Evolutionary conservation across 176 grass and related monocot genomes (phyloP), one percentile per base, ranked within the genome.

Genomic region (Pontederia paniculata): DNA sequence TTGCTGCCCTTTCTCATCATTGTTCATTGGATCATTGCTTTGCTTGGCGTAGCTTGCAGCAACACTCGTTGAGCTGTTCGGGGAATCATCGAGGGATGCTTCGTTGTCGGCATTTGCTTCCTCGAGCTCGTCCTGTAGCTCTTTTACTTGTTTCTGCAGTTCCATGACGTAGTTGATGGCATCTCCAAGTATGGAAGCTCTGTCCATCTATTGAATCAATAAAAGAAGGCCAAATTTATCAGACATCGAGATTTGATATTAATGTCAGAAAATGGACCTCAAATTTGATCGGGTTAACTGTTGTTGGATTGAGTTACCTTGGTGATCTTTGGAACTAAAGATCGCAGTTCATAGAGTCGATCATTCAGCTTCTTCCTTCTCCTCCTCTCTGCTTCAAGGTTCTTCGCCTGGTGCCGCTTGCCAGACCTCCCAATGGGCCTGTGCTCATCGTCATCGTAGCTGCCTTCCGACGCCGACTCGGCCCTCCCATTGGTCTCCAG

Each of bases 301-400:
- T 0, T 15, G 49, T n/a, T n/a, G n/a, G n/a, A n/a, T n/a, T n/a
- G n/a, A n/a, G n/a, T n/a, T 44, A 89, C 91, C 91, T 97, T 97
- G 44, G 82, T 90, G 68, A 97, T 97, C 76, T 97, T 97, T 15
- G 91, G 86, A 42, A 97, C 91, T 54, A 97, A 81, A 10, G 91
- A 81, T 13, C 91, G 50, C 14, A 97, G 77, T 54, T 43, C 77
- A 66, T 84, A 89, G 10, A 97, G 91, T 18, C 83, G 47, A 8
- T 72, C 74, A 43, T 89, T 86, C 37, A 97, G 83, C 77, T 90
- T 90, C 80, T 89, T 83, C 51, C 83, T 47, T 21, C 83, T 81
- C 59, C 0, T 78, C 44, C 86, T 77, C 71, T 97, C 91, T 12
- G 86, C 91, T 12, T 74, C 66, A 1, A 97, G 86, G 57, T 97